A percentile compares a stretch with the other conserved stretches of the same genome.
phyloP scores from a whole-genome alignment of 225 moss, liverwort and hornwort species.

The Marchantia paleacea region DNA sequence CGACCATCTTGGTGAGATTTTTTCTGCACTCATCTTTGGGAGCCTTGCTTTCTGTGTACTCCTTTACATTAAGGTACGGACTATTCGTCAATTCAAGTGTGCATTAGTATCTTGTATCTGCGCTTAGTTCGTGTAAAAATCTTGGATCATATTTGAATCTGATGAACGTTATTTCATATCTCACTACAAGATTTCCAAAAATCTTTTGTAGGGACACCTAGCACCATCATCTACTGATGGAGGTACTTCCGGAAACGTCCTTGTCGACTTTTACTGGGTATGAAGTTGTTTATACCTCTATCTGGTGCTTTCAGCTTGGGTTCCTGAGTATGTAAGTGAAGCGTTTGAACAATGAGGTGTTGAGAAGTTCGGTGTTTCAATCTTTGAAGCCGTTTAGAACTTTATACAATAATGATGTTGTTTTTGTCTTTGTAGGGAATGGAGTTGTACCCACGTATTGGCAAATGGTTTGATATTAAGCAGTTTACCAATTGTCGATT shows the following conservation, averaged over 20 bases:
- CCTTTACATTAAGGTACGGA: conserved; percentile 74
- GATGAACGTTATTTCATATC: neutral
- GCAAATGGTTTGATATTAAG: conserved; percentile 82
- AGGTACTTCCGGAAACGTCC: conserved; percentile 85
- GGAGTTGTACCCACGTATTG: conserved; percentile 97
- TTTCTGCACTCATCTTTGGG: conserved; percentile 60
- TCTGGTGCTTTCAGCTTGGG: neutral
- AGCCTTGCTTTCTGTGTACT: conserved; percentile 68
- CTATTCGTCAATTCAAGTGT: no score
- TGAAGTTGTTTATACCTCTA: neutral
- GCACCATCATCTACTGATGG: conserved; percentile 88
- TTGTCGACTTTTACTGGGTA: conserved; percentile 97
- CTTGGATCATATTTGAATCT: no score
- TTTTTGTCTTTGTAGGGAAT: conserved; percentile 63
- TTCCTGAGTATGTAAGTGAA: neutral
- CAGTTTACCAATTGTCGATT: conserved; percentile 97
- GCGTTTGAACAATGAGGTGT: neutral
- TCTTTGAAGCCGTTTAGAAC: neutral
- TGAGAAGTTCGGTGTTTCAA: neutral
- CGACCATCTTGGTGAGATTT: conserved; percentile 89
- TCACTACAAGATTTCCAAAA: neutral
- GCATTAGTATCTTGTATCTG: no score
- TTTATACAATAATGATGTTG: neutral
- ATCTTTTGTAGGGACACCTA: conserved; percentile 61
- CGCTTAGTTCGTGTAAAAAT: no score